Percentiles rank a stretch among this genome's conserved stretches.
Conservation (phyloP, 108 stramenopile genomes). For the Aureococcus anophagefferens region DNA sequence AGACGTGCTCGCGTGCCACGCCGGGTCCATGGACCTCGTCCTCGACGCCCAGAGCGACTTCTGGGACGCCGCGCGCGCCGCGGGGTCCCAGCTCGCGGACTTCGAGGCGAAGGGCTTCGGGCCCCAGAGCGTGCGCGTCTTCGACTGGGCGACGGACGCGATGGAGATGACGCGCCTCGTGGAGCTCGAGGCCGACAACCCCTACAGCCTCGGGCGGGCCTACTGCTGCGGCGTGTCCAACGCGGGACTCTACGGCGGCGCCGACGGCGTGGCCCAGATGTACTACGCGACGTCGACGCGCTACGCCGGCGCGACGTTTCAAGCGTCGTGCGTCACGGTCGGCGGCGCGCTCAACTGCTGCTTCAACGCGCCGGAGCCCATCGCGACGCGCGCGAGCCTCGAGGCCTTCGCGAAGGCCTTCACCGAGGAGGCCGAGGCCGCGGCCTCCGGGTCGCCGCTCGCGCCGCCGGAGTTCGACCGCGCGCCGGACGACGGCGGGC, state of each 20-base stretch:
- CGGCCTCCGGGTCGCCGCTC: constrained; percentile 21
- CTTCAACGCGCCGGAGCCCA: constrained; percentile 63
- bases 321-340: constrained; percentile 59
- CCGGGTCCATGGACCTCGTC: constrained; percentile 11
- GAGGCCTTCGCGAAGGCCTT: constrained; percentile 61
- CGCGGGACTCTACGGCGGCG: constrained; percentile 47
- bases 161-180: constrained; percentile 60
- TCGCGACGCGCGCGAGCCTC: constrained; percentile 54
- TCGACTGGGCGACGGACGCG: constrained; percentile 24
- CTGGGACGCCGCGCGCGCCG: background rate
- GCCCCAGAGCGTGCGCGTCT: constrained; percentile 47
- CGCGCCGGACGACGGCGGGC: background rate
- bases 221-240: constrained; percentile 73
- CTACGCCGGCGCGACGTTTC: constrained; percentile 60
- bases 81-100: background rate
- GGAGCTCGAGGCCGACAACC: constrained; percentile 61
- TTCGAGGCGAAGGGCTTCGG: constrained; percentile 57
- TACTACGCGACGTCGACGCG: constrained; percentile 66
- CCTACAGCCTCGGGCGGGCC: constrained; percentile 65
- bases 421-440: constrained; percentile 49
- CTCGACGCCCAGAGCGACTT: background rate
- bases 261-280: constrained; percentile 32
- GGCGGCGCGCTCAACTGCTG: constrained; percentile 60
- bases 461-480: constrained; percentile 21
- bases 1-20: constrained; percentile 46